phyloP scores from a whole-genome alignment of 2,329 filamentous ascomycete species.

The Emmonsiellopsis sp. region DNA sequence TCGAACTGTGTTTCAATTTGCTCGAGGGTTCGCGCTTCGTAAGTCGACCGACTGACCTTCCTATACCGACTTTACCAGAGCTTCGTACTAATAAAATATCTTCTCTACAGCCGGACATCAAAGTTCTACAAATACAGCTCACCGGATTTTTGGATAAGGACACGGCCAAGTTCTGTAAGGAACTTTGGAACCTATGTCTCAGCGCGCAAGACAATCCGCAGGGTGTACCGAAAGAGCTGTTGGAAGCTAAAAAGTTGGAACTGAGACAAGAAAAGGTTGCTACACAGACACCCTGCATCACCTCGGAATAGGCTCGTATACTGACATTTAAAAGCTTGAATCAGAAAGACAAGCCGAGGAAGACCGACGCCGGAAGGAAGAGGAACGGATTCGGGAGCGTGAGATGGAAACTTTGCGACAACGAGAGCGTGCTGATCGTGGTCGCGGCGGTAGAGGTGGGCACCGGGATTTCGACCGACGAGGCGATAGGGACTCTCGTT shows the following conservation, averaged over 20 bases:
- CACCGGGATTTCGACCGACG: conserved; percentile 40
- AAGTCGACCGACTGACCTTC: conserved; percentile 27
- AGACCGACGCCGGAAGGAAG: conserved; percentile 60
- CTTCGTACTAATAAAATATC: conserved; percentile 13
- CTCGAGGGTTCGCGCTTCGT: conserved; percentile 69
- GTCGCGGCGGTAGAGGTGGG: conserved; percentile 27
- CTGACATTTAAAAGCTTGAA: conserved; percentile 50
- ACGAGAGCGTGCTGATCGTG: conserved; percentile 33
- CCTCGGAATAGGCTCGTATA: not conserved
- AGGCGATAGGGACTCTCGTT: conserved; percentile 40
- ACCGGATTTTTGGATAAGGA: conserved; percentile 94
- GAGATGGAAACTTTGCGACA: conserved; percentile 60
- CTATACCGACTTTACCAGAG: conserved; percentile 2
- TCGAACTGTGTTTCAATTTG: conserved; percentile 65
- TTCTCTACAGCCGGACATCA: conserved; percentile 72
- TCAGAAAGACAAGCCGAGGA: conserved; percentile 74
- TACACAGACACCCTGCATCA: conserved; percentile 8
- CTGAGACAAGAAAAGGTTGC: conserved; percentile 85
- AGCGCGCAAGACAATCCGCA: conserved; percentile 82
- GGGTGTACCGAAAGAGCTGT: conserved; percentile 84
- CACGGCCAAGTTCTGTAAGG: conserved; percentile 78
- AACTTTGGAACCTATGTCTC: conserved; percentile 82
- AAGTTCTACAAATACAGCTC: conserved; percentile 85
- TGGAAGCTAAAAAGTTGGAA: conserved; percentile 94
- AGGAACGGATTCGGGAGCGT: conserved; percentile 60